Evolutionary conservation across 495 filamentous ascomycete species (phyloP), one percentile per base, ranked within the genome.

Genomic region (Penicillium odoratum): DNA sequence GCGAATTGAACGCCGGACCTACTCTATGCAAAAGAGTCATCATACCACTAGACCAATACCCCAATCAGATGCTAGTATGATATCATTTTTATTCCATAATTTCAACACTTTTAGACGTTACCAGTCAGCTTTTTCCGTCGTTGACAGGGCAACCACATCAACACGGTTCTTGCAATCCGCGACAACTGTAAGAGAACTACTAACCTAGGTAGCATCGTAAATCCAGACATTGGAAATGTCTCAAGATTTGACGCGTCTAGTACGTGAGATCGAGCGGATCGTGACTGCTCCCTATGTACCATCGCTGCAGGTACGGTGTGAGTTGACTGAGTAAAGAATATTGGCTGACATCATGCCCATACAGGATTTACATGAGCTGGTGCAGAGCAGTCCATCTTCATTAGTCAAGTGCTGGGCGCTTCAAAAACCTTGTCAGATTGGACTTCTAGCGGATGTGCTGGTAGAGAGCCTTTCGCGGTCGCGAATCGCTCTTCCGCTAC

Each of bases 341-440:
- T 49, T 15, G 38, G 29, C 33, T 44, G 48, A 51, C 58, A 43
- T 56, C 16, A 42, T 13, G 18, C 11, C 8, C 4, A 26, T 7
- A 30, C 60, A 83, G 80, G 70, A 73, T 33, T 65, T 83, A 13
- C 57, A 79, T 55, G 60, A 56, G 7, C 48, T 77, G 8, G 56
- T 70, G 1, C 58, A 71, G 16, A 25, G 60, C 29, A 31, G 54
- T 6, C 42, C 69, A 10, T 13, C 51, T 5, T 21, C 43, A 4
- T 53, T 51, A 6, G 51, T 82, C 4, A 57, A 57, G 4, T 60
- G 58, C 0, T 84, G 81, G 81, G 73, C 70, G 9, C 51, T 63
- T 16, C 71, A 66, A 44, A 82, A 82, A 57, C 72, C 69, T 30
- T 82, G 81, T 56, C 77, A 81, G 54, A 61, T 80, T 21, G 69